Base-by-base conservation (phyloP, 768 basidiomycete species). In the Tremella mesenterica region DNA sequence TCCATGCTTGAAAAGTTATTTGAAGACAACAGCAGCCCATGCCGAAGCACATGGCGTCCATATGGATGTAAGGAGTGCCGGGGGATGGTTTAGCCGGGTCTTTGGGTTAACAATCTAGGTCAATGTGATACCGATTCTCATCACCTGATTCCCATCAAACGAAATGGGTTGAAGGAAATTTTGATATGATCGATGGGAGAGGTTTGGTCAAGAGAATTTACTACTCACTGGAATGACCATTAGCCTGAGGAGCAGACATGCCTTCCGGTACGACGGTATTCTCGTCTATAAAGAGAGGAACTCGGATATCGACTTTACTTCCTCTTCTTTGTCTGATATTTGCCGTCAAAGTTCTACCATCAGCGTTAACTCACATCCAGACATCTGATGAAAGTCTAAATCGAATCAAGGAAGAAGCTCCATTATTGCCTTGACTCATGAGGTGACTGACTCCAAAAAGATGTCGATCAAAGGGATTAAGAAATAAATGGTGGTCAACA, bases 31-130 rank as follows among this genome's bases (percentile, higher is more conserved):
- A 93, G 62, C 93, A 97, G 5, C 95, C 95, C 95, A 97, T 99
- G 44, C 95, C 95, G 72, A 99, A 99, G 26, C 92, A 93, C 95
- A 97, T 97, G 8, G 95, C 92, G 72, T 99, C 95, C 78, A 97
- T 81, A 71, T 97, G 97, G 58, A 99, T 88, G 73, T 97, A 92
- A 70, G 50, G 52, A 53, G 21, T 56, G 31, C 54, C 56, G 49
- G 53, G 48, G 39, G 48, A 36, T 27, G 51, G 50, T 23, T 41
- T 58, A 49, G 60, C 52, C 20, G 62, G 53, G 16, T 44, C 57
- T 63, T 41, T 14, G 25, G 39, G n/a, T n/a, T n/a, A n/a, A n/a
- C n/a, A n/a, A n/a, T n/a, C n/a, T n/a, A n/a, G n/a, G n/a, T n/a
- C n/a, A n/a, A n/a, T n/a, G n/a, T n/a, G n/a, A n/a, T n/a, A n/a